phyloP scores from a whole-genome alignment of 2,329 filamentous ascomycete genomes.

The Metarhizium robertsii region DNA sequence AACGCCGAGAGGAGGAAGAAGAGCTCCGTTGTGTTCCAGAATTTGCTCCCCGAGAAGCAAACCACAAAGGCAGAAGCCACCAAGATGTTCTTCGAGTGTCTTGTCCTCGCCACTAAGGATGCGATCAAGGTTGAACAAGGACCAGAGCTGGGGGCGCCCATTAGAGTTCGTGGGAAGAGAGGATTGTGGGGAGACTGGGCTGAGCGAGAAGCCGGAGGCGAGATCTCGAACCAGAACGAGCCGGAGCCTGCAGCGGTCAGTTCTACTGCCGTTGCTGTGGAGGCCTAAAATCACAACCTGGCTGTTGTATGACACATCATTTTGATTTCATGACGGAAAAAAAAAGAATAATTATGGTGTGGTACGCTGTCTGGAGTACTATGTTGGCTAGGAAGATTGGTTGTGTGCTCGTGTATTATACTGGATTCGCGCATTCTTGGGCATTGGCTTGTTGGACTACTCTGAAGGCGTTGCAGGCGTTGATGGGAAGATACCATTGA shows the following conservation, averaged over 20 bases:
- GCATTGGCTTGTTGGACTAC: constrained; percentile 18
- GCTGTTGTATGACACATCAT: constrained; percentile 7
- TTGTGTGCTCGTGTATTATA: constrained; percentile 24
- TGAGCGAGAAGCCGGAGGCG: constrained; percentile 60
- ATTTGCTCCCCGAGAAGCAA: constrained; percentile 71
- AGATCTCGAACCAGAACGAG: constrained; percentile 44
- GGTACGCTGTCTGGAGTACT: neutral
- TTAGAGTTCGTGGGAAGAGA: constrained; percentile 80
- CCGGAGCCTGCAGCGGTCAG: constrained; percentile 25
- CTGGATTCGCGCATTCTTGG: constrained; percentile 24
- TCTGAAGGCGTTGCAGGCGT: constrained; percentile 27
- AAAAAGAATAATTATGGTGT: constrained; percentile 2
- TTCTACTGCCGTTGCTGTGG: constrained; percentile 26
- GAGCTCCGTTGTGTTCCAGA: constrained; percentile 76
- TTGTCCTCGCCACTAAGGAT: constrained; percentile 95
- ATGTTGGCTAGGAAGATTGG: constrained; percentile 10
- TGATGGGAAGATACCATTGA: constrained; percentile 28
- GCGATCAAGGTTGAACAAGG: constrained; percentile 93
- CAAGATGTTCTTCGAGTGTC: constrained; percentile 98
- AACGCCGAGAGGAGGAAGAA: constrained; percentile 66
- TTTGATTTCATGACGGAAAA: neutral
- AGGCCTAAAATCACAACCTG: constrained; percentile 18
- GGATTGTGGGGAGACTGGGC: constrained; percentile 98
- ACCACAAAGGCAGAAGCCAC: constrained; percentile 87
- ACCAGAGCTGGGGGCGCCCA: constrained; percentile 64